A percentile compares a stretch with the other conserved stretches of the same genome.
These are phyloP conservation scores for Leccinellum luteum DNA, from an alignment of 768 basidiomycete genomes.

Conservation along the genomic window DNA sequence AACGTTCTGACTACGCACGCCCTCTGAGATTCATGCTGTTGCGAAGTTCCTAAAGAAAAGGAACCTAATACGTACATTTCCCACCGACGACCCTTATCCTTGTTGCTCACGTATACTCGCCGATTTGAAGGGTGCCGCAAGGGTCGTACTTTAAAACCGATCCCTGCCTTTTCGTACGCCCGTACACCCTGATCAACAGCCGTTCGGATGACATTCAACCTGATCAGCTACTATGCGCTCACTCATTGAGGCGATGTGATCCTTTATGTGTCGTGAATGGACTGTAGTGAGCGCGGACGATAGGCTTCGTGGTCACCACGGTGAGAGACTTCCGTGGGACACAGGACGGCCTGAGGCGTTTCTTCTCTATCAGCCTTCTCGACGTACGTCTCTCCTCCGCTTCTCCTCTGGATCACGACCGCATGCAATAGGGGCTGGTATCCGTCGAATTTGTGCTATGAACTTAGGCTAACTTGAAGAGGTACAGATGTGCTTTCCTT, in stretches of 20 bases:
- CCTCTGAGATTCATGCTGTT: not conserved
- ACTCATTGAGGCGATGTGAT: conserved; percentile 1
- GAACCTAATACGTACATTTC: not conserved
- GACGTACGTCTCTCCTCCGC: too few relatives aligned
- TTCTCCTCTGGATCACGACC: too few relatives aligned
- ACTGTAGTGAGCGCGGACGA: not conserved
- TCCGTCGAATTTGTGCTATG: too few relatives aligned
- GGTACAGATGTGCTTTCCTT: too few relatives aligned
- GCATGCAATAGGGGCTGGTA: too few relatives aligned
- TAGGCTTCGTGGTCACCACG: conserved; percentile 4
- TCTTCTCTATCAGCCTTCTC: not conserved
- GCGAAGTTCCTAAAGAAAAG: not conserved
- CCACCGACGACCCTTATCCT: not conserved
- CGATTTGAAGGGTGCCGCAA: too few relatives aligned
- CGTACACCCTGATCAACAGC: not conserved
- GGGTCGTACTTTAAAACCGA: too few relatives aligned
- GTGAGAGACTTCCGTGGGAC: not conserved
- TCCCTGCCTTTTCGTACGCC: not conserved
- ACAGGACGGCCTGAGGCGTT: not conserved
- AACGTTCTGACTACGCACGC: too few relatives aligned
- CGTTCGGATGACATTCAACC: not conserved
- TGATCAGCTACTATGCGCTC: not conserved
- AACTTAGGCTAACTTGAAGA: too few relatives aligned
- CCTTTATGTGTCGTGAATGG: not conserved
- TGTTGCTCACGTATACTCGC: too few relatives aligned